A percentile compares a stretch with the other conserved stretches of the same genome.
phyloP scores from a whole-genome alignment of 495 filamentous ascomycete species.

The Penicillium arizonense region DNA sequence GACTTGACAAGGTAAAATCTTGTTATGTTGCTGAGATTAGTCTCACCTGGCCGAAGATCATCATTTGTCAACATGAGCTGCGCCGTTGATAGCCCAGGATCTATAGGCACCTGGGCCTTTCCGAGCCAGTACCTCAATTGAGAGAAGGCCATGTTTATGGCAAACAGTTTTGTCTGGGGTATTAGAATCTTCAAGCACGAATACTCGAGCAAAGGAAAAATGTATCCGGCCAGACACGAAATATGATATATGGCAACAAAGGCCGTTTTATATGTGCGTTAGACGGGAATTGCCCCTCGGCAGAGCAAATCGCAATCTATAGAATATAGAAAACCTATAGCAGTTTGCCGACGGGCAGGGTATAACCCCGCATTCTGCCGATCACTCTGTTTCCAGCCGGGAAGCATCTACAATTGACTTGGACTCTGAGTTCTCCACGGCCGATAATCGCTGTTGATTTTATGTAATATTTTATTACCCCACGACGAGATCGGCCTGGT shows the following conservation, averaged over 20 bases:
- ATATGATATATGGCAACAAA: not conserved
- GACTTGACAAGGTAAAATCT: too few species aligned
- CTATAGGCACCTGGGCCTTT: slow-evolving; percentile 67
- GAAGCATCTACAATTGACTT: not conserved
- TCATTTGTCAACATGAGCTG: slow-evolving; percentile 87
- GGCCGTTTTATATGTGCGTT: too few species aligned
- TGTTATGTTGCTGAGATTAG: too few species aligned
- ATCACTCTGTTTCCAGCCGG: not conserved
- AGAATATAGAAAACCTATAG: not conserved
- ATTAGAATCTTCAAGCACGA: too few species aligned
- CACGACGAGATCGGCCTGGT: slow-evolving; percentile 5
- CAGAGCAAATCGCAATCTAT: not conserved
- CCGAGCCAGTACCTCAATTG: slow-evolving; percentile 21
- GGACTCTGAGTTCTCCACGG: not conserved
- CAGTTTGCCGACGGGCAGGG: not conserved
- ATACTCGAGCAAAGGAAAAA: too few species aligned
- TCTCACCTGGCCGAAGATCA: slow-evolving; percentile 74
- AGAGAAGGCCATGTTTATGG: slow-evolving; percentile 10
- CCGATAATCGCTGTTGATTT: not conserved
- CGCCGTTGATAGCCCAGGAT: slow-evolving; percentile 73
- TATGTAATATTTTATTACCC: slow-evolving; percentile 1
- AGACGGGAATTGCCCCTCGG: not conserved
- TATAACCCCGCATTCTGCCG: slow-evolving; percentile 8
- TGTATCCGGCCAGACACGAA: too few species aligned
- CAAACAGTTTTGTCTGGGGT: not conserved